Evolutionary conservation across 176 grass and related monocot genomes (phyloP).

Genomic region (Saccharum officinarum): DNA sequence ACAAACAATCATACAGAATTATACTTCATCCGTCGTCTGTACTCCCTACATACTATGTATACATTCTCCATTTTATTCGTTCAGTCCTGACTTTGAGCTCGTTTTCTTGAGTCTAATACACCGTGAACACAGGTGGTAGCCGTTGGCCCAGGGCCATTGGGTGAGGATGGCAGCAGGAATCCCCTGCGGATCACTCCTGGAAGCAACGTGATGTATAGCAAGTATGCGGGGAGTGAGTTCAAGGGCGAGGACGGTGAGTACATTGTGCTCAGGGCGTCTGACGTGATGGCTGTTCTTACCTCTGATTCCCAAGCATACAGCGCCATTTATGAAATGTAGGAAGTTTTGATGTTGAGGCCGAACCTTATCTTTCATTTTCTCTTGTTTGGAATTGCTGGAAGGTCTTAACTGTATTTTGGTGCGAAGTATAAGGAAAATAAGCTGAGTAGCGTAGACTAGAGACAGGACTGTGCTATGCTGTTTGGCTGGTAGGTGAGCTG

Average conservation of each 20-base stretch:
- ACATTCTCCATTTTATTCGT: not conserved
- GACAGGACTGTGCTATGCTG: not conserved
- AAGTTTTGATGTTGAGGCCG: slow-evolving; percentile 42
- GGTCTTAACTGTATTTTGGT: not conserved
- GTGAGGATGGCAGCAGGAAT: slow-evolving; percentile 55
- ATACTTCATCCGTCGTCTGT: not conserved
- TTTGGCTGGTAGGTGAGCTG: not conserved
- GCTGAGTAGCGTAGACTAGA: slow-evolving; percentile 2
- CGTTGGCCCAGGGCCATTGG: slow-evolving; percentile 54
- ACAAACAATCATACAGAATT: not conserved
- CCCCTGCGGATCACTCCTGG: slow-evolving; percentile 44
- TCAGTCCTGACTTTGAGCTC: not conserved
- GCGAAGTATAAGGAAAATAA: not conserved
- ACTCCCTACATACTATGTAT: too few species aligned
- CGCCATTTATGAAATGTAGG: not conserved
- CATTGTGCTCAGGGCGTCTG: slow-evolving; percentile 59
- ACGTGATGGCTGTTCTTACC: slow-evolving; percentile 57
- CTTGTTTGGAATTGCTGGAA: not conserved
- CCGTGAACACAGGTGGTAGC: slow-evolving; percentile 41
- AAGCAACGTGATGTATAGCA: slow-evolving; percentile 53
- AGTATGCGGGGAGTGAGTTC: slow-evolving; percentile 65
- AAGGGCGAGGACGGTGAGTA: slow-evolving; percentile 58
- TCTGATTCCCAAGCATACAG: not conserved
- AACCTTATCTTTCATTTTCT: not conserved
- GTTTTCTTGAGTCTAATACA: not conserved